Evolutionary conservation across 2,329 filamentous ascomycete genomes (phyloP).

Genomic region (Phyllosticta citribraziliensis): DNA sequence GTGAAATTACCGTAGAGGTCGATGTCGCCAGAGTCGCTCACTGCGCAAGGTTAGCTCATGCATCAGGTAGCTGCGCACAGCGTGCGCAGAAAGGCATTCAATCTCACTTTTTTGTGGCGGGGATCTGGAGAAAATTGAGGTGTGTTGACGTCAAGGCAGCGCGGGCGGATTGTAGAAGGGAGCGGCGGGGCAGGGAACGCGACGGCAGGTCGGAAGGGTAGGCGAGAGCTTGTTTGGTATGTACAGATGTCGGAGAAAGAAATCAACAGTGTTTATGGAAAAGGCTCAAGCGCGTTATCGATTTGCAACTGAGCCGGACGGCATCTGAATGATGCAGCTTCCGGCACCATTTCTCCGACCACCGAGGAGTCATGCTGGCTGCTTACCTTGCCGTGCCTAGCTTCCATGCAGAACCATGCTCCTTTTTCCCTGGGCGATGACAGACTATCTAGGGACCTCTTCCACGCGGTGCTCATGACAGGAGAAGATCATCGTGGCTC

Average conservation of each 20-base stretch:
- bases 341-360: neutral
- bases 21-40: slow-evolving; percentile 37
- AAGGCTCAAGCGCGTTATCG: neutral
- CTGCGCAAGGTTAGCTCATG: slow-evolving; percentile 10
- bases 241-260: neutral
- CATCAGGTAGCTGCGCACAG: neutral
- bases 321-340: neutral
- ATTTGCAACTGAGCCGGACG: neutral
- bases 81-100: slow-evolving; percentile 12
- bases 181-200: neutral
- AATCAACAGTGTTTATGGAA: neutral
- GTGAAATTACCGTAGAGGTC: slow-evolving; percentile 47
- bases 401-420: neutral
- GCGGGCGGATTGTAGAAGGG: neutral
- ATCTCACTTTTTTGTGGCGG: slow-evolving; percentile 1
- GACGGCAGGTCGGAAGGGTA: neutral
- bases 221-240: neutral
- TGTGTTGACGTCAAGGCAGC: neutral
- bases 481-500: neutral
- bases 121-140: neutral
- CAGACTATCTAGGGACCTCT: neutral
- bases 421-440: neutral
- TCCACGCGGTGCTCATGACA: neutral
- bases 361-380: neutral
- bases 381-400: no score